Evolutionary conservation across 345 rosid species (phyloP).

Genomic region (Turnera subulata): DNA sequence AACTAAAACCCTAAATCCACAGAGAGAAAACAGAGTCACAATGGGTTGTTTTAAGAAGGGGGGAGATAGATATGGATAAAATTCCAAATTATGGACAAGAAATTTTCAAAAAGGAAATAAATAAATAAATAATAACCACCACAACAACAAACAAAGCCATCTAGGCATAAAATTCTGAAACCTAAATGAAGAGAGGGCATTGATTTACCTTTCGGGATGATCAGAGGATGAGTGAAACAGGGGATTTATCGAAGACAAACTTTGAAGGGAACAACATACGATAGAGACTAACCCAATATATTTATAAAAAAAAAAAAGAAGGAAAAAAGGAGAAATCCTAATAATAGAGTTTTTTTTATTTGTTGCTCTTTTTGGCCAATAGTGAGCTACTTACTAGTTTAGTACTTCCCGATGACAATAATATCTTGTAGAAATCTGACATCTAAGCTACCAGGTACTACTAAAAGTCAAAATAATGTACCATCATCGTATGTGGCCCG

Average conservation of each 20-base stretch:
- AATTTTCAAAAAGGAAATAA: conserved; percentile 15
- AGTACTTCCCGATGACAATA: not conserved
- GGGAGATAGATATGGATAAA: conserved; percentile 43
- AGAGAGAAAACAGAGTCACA: conserved; percentile 13
- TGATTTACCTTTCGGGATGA: conserved; percentile 28
- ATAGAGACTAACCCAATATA: too few species aligned
- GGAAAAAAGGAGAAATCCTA: too few species aligned
- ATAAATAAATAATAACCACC: conserved; percentile 1
- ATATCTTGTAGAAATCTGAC: too few species aligned
- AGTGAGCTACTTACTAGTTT: not conserved
- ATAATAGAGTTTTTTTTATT: too few species aligned
- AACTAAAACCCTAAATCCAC: conserved; percentile 9
- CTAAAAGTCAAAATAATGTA: too few species aligned
- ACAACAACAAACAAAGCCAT: too few species aligned
- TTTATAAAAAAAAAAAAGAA: not conserved
- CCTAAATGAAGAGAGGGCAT: not conserved
- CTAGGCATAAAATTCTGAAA: too few species aligned
- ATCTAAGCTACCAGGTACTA: too few species aligned
- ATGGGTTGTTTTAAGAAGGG: too few species aligned
- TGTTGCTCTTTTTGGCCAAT: too few species aligned
- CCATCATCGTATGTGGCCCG: too few species aligned
- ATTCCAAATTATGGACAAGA: conserved; percentile 35
- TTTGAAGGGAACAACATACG: too few species aligned
- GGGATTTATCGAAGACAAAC: conserved; percentile 10
- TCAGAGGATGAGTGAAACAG: conserved; percentile 21